A percentile compares a stretch with the other conserved stretches of the same genome.
Evolutionary conservation across 208 protist species (phyloP).

Genomic region (Trypanosomatidae sp.): DNA sequence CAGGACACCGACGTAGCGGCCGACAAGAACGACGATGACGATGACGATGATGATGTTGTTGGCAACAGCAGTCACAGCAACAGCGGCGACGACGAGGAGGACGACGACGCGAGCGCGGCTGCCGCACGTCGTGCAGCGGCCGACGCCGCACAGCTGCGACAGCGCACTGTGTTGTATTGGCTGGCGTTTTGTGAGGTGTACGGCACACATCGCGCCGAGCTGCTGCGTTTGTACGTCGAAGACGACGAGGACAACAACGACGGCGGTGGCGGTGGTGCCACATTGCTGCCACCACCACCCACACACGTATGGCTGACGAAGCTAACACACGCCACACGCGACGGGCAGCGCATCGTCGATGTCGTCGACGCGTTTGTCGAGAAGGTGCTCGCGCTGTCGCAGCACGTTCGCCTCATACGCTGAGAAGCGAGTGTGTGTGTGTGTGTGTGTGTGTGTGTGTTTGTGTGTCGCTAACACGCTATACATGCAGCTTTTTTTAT

Average conservation of each 20-base stretch:
- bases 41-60: not conserved
- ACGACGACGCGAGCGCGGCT: no score
- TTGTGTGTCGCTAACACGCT: not conserved
- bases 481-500: not conserved
- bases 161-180: constrained; percentile 47
- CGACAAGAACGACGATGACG: not conserved
- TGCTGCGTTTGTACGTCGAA: constrained; percentile 38
- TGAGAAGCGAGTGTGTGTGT: not conserved
- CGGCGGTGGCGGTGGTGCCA: no score
- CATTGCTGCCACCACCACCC: constrained; percentile 32
- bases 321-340: constrained; percentile 17
- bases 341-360: constrained; percentile 22
- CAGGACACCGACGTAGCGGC: not conserved
- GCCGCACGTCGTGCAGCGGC: no score
- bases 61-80: not conserved
- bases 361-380: constrained; percentile 33
- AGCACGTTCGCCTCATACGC: constrained; percentile 23
- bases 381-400: constrained; percentile 25
- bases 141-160: constrained; percentile 21
- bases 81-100: no score
- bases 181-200: constrained; percentile 65
- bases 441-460: not conserved
- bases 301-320: constrained; percentile 29
- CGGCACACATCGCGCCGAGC: no score
- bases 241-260: constrained; percentile 18